These are phyloP conservation scores for Lophiostoma macrostomum DNA, from an alignment of 495 filamentous ascomycete species.

Conservation along the genomic window DNA sequence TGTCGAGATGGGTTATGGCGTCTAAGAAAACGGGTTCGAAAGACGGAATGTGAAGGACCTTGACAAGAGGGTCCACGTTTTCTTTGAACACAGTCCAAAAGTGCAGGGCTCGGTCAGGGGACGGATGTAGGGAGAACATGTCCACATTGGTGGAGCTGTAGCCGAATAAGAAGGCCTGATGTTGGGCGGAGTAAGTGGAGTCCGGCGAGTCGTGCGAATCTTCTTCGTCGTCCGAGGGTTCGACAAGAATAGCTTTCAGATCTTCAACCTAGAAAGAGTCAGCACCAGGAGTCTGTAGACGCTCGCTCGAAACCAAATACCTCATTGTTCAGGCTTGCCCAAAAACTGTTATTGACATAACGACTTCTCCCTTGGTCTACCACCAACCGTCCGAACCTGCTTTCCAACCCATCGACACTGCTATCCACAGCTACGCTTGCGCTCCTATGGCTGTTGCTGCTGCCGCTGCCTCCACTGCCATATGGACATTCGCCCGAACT, in stretches of 20 bases:
- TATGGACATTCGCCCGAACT: constrained; percentile 3
- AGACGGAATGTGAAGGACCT: constrained; percentile 57
- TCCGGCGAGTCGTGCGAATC: constrained; percentile 59
- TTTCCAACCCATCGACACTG: constrained; percentile 46
- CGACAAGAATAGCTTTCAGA: constrained; percentile 66
- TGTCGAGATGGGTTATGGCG: constrained; percentile 34
- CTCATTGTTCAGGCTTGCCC: constrained; percentile 86
- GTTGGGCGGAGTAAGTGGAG: constrained; percentile 49
- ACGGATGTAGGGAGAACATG: constrained; percentile 40
- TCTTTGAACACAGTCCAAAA: constrained; percentile 48
- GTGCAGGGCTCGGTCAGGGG: constrained; percentile 33
- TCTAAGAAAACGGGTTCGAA: constrained; percentile 39
- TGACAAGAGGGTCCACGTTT: constrained; percentile 64
- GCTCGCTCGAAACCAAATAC: constrained; percentile 43
- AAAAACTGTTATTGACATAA: constrained; percentile 87
- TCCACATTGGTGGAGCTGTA: constrained; percentile 44
- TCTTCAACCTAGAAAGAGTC: constrained; percentile 58
- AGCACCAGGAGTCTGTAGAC: not conserved
- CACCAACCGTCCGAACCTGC: constrained; percentile 76
- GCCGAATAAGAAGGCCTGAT: constrained; percentile 61
- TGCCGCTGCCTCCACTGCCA: not conserved
- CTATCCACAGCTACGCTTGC: constrained; percentile 23
- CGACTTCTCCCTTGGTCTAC: constrained; percentile 74
- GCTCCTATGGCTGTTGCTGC: not conserved
- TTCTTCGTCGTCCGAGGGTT: constrained; percentile 65